These are phyloP conservation scores for Basidioascus undulatus DNA, from an alignment of 768 basidiomycete species.

Conservation along the genomic window DNA sequence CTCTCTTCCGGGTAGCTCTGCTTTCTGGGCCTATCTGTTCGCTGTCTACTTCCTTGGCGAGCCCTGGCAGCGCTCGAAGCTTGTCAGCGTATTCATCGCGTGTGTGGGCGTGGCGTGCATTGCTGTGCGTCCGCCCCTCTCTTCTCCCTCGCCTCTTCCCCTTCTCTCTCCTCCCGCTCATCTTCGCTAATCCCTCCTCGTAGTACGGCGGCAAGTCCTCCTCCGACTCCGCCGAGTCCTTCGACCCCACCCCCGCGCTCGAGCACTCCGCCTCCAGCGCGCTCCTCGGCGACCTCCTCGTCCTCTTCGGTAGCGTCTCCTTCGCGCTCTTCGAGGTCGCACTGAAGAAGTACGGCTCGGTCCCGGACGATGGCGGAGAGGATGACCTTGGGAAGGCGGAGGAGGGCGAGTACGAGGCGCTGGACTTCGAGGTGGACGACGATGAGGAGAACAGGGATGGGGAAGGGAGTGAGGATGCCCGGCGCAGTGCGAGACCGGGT, in stretches of 20 bases:
- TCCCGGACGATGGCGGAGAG: background rate
- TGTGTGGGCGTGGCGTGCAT: constrained; percentile 67
- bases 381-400: background rate
- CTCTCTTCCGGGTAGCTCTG: constrained; percentile 58
- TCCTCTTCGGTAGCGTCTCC: constrained; percentile 5
- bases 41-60: constrained; percentile 27
- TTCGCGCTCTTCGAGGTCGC: constrained; percentile 11
- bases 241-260: background rate
- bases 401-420: background rate
- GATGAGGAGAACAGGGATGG: constrained; percentile 10
- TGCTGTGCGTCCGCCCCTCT: too few species aligned
- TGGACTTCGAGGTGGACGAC: constrained; percentile 14
- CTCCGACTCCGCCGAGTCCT: background rate
- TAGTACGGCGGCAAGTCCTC: constrained; percentile 20
- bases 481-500: too few species aligned
- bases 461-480: too few species aligned
- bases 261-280: constrained; percentile 9
- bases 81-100: constrained; percentile 53
- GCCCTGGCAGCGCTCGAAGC: constrained; percentile 39
- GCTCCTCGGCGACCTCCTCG: constrained; percentile 8
- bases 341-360: background rate
- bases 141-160: constrained; percentile 50
- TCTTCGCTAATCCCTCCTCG: constrained; percentile 3
- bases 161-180: constrained; percentile 24
- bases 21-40: constrained; percentile 76